phyloP scores from a whole-genome alignment of 2,329 filamentous ascomycete species.

The Trichoderma endophyticum region DNA sequence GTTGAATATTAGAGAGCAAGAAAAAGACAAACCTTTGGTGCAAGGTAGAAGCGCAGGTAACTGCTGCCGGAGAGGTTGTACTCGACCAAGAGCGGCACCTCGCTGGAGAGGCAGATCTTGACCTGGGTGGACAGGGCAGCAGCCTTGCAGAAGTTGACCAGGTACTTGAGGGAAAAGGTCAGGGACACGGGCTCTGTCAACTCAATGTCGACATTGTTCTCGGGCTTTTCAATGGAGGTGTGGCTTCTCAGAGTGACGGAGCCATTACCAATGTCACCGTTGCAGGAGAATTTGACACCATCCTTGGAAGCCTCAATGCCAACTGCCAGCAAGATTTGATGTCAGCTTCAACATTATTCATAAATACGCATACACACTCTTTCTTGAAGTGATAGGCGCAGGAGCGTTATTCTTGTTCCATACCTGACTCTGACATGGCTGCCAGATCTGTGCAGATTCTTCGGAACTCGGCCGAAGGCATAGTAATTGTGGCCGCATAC shows the following conservation, averaged over 20 bases:
- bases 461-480: constrained; percentile 89
- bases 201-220: constrained; percentile 81
- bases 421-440: constrained; percentile 93
- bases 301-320: constrained; percentile 96
- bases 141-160: constrained; percentile 99
- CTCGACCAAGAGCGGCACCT: constrained; percentile 94
- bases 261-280: constrained; percentile 93
- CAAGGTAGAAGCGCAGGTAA: constrained; percentile 94
- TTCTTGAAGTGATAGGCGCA: background rate
- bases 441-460: constrained; percentile 91
- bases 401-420: background rate
- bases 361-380: background rate
- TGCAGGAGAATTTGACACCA: constrained; percentile 90
- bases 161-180: constrained; percentile 98
- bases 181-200: constrained; percentile 88
- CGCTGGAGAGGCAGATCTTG: constrained; percentile 90
- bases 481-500: constrained; percentile 84
- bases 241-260: constrained; percentile 88
- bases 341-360: constrained; percentile 16
- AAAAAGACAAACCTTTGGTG: constrained; percentile 74
- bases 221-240: constrained; percentile 84
- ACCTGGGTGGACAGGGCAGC: constrained; percentile 76
- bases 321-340: constrained; percentile 51
- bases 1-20: background rate
- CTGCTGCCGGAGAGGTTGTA: constrained; percentile 78